Base-by-base conservation (phyloP, 805 yeast species). In the Kodamaea neixiangensis region DNA sequence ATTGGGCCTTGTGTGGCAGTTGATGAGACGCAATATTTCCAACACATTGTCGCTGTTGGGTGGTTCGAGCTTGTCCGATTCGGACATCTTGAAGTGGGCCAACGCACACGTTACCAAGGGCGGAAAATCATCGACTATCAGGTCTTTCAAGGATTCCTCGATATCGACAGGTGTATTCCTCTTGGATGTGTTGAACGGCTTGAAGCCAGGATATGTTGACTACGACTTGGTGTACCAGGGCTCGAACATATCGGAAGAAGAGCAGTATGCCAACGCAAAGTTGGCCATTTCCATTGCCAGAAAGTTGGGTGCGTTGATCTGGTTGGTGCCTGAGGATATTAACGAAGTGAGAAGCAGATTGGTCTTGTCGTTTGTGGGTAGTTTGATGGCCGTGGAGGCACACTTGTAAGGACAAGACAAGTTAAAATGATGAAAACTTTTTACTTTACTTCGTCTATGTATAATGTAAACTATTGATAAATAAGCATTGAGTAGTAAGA, bases 281-380 rank as follows among this genome's bases (percentile, higher is more conserved):
- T 81, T 94, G 67, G 99, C 99, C 17, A 94, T 94, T 66, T 94
- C 98, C 2, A 94, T 94, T 64, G 99, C 99, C 33, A 87, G 99
- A 80, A 94, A 94, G 72, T 76, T 94, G 60, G 99, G 99, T 55
- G 99, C 97, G 38, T 82, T 94, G 67, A 94, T 94, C 64, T 94
- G 97, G 97, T 80, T 94, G 60, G 97, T 94, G n/a, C 99, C 99
- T n/a, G 99, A 94, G 71, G 99, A 94, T 74, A 94, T 94, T 63
- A 88, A 86, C 62, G 98, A 93, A 74, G 97, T 94, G 41, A 87
- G 98, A 72, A 81, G 96, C 42, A 84, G 98, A 69, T 84, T 94
- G 74, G 88, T 94, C 51, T 81, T 91, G 67, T 91, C 98, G 0
- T 94, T 94, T 68, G 89, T 94, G 54, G 99, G 97, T 48, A 89